phyloP scores from a whole-genome alignment of 108 stramenopile species.

The Epithemia pelagica region DNA sequence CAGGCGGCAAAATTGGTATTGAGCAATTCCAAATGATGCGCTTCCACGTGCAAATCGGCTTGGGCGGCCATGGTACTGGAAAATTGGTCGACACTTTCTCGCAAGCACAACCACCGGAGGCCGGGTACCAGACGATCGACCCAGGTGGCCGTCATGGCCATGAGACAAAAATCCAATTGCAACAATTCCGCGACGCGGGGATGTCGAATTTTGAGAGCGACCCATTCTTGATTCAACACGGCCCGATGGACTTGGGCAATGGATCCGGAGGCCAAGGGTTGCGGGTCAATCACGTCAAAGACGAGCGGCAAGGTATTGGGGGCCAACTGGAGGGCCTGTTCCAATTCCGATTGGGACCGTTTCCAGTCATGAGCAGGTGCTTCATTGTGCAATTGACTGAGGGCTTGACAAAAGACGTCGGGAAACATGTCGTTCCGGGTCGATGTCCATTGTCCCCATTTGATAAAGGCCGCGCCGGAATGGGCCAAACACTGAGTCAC shows the following conservation, averaged over 20 bases:
- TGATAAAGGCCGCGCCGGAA: constrained; percentile 72
- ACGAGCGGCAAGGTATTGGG: constrained; percentile 24
- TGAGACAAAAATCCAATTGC: constrained; percentile 74
- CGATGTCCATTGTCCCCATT: constrained; percentile 76
- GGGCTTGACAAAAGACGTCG: constrained; percentile 47
- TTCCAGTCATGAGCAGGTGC: constrained; percentile 65
- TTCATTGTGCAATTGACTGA: constrained; percentile 43
- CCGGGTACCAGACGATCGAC: constrained; percentile 45
- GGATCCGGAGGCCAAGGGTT: constrained; percentile 74
- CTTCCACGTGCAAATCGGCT: constrained; percentile 68
- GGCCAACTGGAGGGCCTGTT: constrained; percentile 31
- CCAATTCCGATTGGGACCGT: constrained; percentile 39
- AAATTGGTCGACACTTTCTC: constrained; percentile 65
- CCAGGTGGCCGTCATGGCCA: constrained; percentile 40
- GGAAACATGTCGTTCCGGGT: constrained; percentile 83
- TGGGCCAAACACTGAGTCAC: constrained; percentile 31
- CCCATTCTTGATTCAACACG: constrained; percentile 25
- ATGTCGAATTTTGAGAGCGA: constrained; percentile 77
- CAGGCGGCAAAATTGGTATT: constrained; percentile 69
- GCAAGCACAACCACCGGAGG: constrained; percentile 48
- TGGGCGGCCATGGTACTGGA: constrained; percentile 79
- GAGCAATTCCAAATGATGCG: constrained; percentile 55
- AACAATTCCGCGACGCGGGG: constrained; percentile 66
- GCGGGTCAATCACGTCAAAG: constrained; percentile 56
- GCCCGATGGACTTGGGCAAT: constrained; percentile 83